Evolutionary conservation across 2,329 filamentous ascomycete species (phyloP).

Genomic region (Colletotrichum sp.): DNA sequence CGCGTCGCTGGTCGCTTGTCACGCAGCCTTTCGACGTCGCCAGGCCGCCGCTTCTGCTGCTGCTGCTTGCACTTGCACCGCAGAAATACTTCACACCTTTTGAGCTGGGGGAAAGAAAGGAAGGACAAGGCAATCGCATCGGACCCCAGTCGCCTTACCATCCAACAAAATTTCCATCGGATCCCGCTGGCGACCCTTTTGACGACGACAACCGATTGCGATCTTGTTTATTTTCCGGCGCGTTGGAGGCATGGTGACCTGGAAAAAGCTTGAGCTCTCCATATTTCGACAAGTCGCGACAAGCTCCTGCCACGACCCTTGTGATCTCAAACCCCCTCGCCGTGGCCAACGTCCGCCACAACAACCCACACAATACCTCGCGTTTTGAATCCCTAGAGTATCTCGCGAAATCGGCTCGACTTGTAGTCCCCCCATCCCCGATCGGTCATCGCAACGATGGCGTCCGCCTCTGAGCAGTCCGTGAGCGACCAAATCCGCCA

Average conservation of each 20-base stretch:
- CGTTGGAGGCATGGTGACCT: slow-evolving; percentile 18
- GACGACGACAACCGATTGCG: not conserved
- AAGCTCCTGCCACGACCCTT: slow-evolving; percentile 6
- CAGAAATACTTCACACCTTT: not conserved
- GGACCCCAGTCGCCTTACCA: not conserved
- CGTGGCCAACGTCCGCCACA: not conserved
- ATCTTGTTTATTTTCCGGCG: not conserved
- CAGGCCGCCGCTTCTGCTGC: not conserved
- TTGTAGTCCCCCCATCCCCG: not conserved
- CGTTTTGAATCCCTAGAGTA: not conserved
- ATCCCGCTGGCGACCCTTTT: not conserved
- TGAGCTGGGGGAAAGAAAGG: not conserved
- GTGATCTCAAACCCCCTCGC: not conserved
- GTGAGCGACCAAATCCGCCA: slow-evolving; percentile 82
- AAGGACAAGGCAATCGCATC: slow-evolving; percentile 1
- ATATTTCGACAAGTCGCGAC: slow-evolving; percentile 21
- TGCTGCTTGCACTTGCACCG: not conserved
- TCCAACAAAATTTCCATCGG: not conserved
- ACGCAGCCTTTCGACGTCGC: slow-evolving; percentile 16
- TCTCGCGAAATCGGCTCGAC: not conserved
- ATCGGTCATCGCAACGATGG: slow-evolving; percentile 47
- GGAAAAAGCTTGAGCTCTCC: slow-evolving; percentile 19
- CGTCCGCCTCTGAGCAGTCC: slow-evolving; percentile 49
- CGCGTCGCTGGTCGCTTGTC: slow-evolving; percentile 20
- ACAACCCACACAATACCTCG: not conserved